Conservation (phyloP, 129 eudicot species). For the Oenanthe sinensis region DNA sequence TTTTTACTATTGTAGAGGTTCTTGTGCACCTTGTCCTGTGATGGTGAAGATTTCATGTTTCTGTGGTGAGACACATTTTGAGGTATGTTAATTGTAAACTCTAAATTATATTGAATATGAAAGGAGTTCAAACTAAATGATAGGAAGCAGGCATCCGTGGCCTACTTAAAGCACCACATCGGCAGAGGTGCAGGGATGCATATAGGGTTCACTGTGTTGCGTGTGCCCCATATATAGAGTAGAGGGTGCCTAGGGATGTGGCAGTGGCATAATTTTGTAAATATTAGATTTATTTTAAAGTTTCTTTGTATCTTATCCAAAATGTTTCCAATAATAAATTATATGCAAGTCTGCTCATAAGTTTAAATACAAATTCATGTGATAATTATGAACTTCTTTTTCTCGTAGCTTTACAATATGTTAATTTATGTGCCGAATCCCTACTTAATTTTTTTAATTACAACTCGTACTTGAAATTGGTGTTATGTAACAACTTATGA, state of each 20-base stretch:
- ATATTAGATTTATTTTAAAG: background rate
- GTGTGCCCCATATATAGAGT: background rate
- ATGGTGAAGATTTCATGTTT: slow-evolving; percentile 94
- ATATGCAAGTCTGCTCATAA: background rate
- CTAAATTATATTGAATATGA: background rate
- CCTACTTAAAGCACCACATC: background rate
- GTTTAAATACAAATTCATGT: background rate
- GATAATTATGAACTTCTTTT: background rate
- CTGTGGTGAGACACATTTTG: slow-evolving; percentile 83
- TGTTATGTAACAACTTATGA: no score
- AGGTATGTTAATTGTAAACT: slow-evolving; percentile 42
- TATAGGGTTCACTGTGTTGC: background rate
- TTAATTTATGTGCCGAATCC: background rate
- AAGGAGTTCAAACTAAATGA: background rate
- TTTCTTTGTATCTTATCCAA: background rate
- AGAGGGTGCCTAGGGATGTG: background rate
- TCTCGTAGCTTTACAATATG: background rate
- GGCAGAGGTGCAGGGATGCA: background rate
- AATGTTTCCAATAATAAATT: background rate
- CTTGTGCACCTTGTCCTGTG: slow-evolving; percentile 99
- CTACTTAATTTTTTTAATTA: no score
- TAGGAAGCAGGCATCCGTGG: background rate
- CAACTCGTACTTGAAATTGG: background rate
- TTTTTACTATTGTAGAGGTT: slow-evolving; percentile 60
- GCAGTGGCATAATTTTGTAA: background rate